Evolutionary conservation across 495 filamentous ascomycete species (phyloP).

Genomic region (Diplogelasinospora grovesii): DNA sequence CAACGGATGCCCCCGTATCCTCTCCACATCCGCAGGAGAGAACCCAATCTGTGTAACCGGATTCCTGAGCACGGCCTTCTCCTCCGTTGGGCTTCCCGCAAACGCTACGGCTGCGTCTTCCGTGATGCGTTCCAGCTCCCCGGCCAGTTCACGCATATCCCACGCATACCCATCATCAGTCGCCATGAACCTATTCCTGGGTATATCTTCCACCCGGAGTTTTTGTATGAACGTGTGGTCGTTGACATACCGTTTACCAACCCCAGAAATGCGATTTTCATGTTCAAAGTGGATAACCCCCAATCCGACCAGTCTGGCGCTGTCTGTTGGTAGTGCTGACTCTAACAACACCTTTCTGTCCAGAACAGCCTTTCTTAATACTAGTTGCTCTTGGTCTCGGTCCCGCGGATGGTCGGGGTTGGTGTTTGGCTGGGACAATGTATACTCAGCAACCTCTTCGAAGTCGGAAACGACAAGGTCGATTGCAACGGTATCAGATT

Average conservation of each 20-base stretch:
- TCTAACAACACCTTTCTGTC: neutral
- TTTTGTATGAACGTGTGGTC: slow-evolving; percentile 18
- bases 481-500: no score
- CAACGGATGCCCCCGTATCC: neutral
- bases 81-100: no score
- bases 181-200: slow-evolving; percentile 17
- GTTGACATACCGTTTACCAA: slow-evolving; percentile 20
- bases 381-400: no score
- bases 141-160: slow-evolving; percentile 29
- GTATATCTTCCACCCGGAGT: slow-evolving; percentile 17
- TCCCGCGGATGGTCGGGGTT: no score
- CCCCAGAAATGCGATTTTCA: neutral
- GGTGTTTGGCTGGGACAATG: neutral
- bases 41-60: neutral
- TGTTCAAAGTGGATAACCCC: slow-evolving; percentile 2
- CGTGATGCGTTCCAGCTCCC: slow-evolving; percentile 14
- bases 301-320: neutral
- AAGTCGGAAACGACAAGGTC: no score
- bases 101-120: no score
- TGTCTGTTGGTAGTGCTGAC: neutral
- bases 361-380: slow-evolving; percentile 1
- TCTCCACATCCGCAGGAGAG: neutral
- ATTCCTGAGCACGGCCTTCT: neutral
- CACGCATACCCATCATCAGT: slow-evolving; percentile 31
- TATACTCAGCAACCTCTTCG: neutral